phyloP scores from a whole-genome alignment of 2,329 filamentous ascomycete genomes.

The Fusarium newnesense region DNA sequence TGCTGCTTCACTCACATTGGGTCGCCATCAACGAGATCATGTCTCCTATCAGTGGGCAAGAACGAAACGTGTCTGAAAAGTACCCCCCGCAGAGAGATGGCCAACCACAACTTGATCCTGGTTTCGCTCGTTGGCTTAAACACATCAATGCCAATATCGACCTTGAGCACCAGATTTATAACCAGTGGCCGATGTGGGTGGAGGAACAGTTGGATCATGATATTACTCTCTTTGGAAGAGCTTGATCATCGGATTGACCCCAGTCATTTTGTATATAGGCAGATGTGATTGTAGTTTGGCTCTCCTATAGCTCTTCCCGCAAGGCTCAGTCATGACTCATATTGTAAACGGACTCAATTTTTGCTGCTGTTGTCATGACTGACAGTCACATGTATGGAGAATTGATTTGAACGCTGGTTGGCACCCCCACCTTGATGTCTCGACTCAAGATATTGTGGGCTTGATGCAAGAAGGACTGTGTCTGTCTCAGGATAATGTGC shows the following conservation, averaged over 20 bases:
- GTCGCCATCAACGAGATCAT: conserved; percentile 65
- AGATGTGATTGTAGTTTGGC: background rate
- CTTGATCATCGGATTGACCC: background rate
- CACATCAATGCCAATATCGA: conserved; percentile 61
- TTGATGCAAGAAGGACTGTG: background rate
- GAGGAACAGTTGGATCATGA: conserved; percentile 60
- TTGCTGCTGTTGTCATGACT: background rate
- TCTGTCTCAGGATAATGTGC: background rate
- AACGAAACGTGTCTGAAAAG: conserved; percentile 49
- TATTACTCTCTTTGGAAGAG: conserved; percentile 56
- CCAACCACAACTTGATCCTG: conserved; percentile 50
- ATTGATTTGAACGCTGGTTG: background rate
- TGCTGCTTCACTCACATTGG: conserved; percentile 65
- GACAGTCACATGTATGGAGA: background rate
- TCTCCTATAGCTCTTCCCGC: background rate
- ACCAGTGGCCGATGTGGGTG: conserved; percentile 66
- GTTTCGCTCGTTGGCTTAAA: conserved; percentile 61
- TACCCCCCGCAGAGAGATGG: conserved; percentile 39
- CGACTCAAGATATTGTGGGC: background rate
- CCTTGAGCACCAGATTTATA: conserved; percentile 56
- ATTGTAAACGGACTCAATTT: background rate
- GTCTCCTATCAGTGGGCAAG: conserved; percentile 58
- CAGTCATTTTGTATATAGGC: too few relatives aligned
- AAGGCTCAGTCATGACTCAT: background rate
- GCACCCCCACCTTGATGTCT: background rate